Percentiles rank a stretch among this genome's conserved stretches.
phyloP scores from a whole-genome alignment of 164 flowering plant genomes.

The Buxus sempervirens region DNA sequence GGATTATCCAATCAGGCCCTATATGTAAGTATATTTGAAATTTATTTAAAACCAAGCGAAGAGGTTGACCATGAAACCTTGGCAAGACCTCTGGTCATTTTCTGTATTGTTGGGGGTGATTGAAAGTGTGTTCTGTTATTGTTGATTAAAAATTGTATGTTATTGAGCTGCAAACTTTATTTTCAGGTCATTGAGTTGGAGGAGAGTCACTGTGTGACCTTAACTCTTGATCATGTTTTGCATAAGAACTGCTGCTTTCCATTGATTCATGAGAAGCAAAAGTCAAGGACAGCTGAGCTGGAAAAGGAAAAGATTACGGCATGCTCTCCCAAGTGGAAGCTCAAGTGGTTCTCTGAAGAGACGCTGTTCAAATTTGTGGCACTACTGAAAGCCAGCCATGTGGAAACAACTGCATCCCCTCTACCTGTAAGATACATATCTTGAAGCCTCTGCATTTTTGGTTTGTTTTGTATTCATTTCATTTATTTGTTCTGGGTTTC shows the following conservation, averaged over 20 bases:
- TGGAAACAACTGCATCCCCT: conserved; percentile 33
- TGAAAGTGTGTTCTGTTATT: neutral
- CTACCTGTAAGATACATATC: conserved; percentile 33
- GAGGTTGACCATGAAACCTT: no score
- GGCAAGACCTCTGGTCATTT: no score
- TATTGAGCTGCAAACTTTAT: neutral
- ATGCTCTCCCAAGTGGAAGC: conserved; percentile 42
- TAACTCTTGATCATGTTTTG: conserved; percentile 28
- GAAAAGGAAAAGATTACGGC: conserved; percentile 11
- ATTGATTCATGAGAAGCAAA: conserved; percentile 1
- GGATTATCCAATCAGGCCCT: no score
- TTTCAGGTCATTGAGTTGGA: conserved; percentile 55
- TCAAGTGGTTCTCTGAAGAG: conserved; percentile 66
- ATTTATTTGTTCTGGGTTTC: conserved; percentile 33
- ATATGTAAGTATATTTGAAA: no score
- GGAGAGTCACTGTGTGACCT: conserved; percentile 39
- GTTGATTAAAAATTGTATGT: neutral
- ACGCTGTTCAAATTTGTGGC: conserved; percentile 51
- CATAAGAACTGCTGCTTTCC: conserved; percentile 9
- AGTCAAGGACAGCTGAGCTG: neutral
- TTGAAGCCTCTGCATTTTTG: conserved; percentile 15
- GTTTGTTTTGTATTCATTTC: conserved; percentile 30
- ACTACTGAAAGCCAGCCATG: conserved; percentile 55
- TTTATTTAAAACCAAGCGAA: no score
- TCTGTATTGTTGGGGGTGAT: no score